Evolutionary conservation across 2,329 filamentous ascomycete species (phyloP), one percentile per base, ranked within the genome.

Genomic region (Hymenoscyphus salicellus): DNA sequence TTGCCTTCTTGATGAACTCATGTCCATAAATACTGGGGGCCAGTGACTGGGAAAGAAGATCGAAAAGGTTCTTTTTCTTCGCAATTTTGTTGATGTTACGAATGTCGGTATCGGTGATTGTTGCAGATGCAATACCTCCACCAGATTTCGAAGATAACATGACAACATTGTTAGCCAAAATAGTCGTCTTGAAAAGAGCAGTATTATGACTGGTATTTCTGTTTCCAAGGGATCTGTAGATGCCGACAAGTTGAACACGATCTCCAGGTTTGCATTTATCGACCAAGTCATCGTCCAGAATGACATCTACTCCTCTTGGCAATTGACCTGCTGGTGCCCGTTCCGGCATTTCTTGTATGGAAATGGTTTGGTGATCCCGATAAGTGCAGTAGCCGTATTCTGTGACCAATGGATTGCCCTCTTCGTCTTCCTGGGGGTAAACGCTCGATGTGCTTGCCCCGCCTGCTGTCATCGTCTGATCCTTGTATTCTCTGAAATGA

Each of bases 271-370:
- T 99, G 66, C 95, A 92, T 65, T 86, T 88, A 77, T 99, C 95
- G 17, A 98, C 95, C 61, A 99, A 83, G 76, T 99, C 95, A 76
- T 99, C 95, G 76, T 99, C 95, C 69, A 99, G 82, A 71, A 99
- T 93, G 16, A 98, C 93, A 78, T 99, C 95, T 20, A 99, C 95
- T 63, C 94, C 93, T 62, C 95, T 89, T 65, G 95, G 95, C 69
- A 99, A 84, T 81, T 98, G 95, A 61, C 95, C 95, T 65, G 95
- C 94, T 62, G 95, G 95, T 1, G 95, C 95, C 72, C 94, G 85
- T 78, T 99, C 95, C 0, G 95, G 95, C 95, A 99, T 99, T 81
- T 99, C 95, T 79, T 99, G 95, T 70, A 99, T 97, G 0, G 94
- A 97, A 66, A 99, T 92, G 17, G 92, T 97, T 78, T 99, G 95